Conservation (phyloP, 306 rosid genomes). For the Nissolia schottii region DNA sequence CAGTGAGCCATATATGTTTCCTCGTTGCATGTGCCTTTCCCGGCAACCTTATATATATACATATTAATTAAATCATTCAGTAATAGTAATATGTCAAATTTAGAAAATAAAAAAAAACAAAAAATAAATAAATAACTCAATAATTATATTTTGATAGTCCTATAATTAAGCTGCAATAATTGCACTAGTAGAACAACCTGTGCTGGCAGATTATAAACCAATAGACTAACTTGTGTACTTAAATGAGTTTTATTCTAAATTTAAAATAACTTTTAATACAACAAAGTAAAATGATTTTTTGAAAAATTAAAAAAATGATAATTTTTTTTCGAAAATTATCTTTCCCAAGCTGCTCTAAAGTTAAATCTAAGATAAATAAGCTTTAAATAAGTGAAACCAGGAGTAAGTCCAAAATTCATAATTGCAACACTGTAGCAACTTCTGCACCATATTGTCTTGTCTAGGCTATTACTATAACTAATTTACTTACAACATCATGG, state of each 20-base stretch:
- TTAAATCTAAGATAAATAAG: neutral
- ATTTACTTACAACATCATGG: too few relatives aligned
- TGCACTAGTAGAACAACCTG: neutral
- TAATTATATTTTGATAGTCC: neutral
- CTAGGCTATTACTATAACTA: too few relatives aligned
- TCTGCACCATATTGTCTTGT: neutral
- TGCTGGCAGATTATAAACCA: neutral
- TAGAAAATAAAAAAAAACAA: neutral
- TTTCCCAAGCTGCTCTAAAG: neutral
- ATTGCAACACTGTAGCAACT: neutral
- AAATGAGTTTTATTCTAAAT: too few relatives aligned
- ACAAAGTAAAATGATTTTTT: too few relatives aligned
- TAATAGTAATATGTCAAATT: neutral
- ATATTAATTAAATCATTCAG: too few relatives aligned
- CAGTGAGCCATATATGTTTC: conserved; percentile 85
- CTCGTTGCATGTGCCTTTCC: conserved; percentile 80
- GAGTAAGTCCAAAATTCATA: neutral
- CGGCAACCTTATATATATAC: conserved; percentile 74
- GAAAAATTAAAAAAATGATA: too few relatives aligned
- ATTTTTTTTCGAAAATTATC: too few relatives aligned
- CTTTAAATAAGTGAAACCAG: neutral
- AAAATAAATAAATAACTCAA: neutral
- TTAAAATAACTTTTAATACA: neutral
- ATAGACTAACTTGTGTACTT: neutral
- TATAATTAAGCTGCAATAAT: neutral